A percentile compares a stretch with the other conserved stretches of the same genome.
phyloP scores from a whole-genome alignment of 345 rosid genomes.

The Citrus medica region DNA sequence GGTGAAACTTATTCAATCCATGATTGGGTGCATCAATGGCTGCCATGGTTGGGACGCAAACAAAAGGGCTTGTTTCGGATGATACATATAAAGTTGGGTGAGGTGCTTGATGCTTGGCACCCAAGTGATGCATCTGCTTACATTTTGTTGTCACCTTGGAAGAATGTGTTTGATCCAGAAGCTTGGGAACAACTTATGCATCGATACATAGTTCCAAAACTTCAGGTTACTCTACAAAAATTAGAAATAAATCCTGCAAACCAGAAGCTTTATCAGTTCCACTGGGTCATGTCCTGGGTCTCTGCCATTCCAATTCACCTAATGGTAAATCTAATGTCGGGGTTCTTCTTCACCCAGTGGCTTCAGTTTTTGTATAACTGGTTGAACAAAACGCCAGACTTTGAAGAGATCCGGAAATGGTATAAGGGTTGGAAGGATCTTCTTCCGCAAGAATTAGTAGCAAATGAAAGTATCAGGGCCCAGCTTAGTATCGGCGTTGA shows the following conservation, averaged over 20 bases:
- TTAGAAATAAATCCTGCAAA: slow-evolving; percentile 26
- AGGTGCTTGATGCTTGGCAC: slow-evolving; percentile 86
- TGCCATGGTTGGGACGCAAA: slow-evolving; percentile 74
- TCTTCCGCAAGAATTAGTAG: too few relatives aligned
- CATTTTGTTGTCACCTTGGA: slow-evolving; percentile 84
- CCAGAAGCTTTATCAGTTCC: slow-evolving; percentile 65
- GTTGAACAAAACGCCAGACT: slow-evolving; percentile 65
- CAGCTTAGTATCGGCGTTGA: slow-evolving; percentile 16
- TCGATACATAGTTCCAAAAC: slow-evolving; percentile 82
- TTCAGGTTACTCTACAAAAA: slow-evolving; percentile 77
- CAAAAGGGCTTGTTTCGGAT: too few relatives aligned
- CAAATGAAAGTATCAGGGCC: slow-evolving; percentile 52
- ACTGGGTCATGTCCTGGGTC: slow-evolving; percentile 87
- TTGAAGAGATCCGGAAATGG: slow-evolving; percentile 74
- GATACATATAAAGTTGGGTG: slow-evolving; percentile 43
- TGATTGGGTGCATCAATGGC: slow-evolving; percentile 96
- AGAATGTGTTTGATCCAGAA: slow-evolving; percentile 72
- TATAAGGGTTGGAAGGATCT: slow-evolving; percentile 69
- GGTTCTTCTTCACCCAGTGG: slow-evolving; percentile 84
- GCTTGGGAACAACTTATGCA: slow-evolving; percentile 93
- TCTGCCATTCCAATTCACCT: slow-evolving; percentile 74
- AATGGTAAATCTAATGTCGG: slow-evolving; percentile 83
- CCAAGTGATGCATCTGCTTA: slow-evolving; percentile 79
- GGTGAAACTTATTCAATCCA: slow-evolving; percentile 86
- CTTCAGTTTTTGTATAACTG: slow-evolving; percentile 77